Conservation (phyloP, 2,329 filamentous ascomycete species). For the Lachnellula willkommii region DNA sequence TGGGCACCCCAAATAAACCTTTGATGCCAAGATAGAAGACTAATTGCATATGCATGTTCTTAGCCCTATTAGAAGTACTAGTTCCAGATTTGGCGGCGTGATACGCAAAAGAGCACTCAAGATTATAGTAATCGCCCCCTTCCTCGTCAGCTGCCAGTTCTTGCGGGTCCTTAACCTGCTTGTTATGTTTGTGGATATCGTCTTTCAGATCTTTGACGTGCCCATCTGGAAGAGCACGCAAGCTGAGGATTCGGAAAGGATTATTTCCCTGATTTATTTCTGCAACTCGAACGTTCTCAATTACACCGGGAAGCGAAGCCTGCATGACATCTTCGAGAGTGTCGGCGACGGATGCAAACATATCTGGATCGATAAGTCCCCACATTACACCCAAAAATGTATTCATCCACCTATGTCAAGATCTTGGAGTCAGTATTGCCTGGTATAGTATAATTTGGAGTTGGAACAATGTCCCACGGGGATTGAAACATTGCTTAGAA, state of each 20-base stretch:
- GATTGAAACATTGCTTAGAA: too few relatives aligned
- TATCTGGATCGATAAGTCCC: conserved; percentile 90
- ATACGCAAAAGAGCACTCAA: conserved; percentile 87
- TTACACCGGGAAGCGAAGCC: conserved; percentile 81
- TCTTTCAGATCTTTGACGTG: conserved; percentile 79
- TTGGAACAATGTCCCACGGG: too few relatives aligned
- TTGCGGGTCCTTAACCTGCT: conserved; percentile 76
- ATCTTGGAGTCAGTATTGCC: too few relatives aligned
- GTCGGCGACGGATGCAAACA: conserved; percentile 87
- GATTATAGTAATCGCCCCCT: conserved; percentile 86
- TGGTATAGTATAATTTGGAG: too few relatives aligned
- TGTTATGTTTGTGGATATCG: conserved; percentile 71
- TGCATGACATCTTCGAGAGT: conserved; percentile 96
- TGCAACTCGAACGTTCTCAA: conserved; percentile 91
- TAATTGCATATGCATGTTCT: conserved; percentile 96
- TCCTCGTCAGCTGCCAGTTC: conserved; percentile 86
- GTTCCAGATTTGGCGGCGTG: conserved; percentile 72
- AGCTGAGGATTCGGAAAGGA: conserved; percentile 78
- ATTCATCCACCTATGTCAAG: conserved; percentile 68
- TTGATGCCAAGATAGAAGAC: conserved; percentile 78
- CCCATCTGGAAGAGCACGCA: conserved; percentile 76
- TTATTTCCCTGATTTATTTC: conserved; percentile 94
- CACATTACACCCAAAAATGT: conserved; percentile 77
- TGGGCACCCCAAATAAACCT: conserved; percentile 26
- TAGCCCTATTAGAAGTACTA: conserved; percentile 71